Base-by-base conservation (phyloP, 2,329 filamentous ascomycete genomes). In the Pseudocercospora vitis region DNA sequence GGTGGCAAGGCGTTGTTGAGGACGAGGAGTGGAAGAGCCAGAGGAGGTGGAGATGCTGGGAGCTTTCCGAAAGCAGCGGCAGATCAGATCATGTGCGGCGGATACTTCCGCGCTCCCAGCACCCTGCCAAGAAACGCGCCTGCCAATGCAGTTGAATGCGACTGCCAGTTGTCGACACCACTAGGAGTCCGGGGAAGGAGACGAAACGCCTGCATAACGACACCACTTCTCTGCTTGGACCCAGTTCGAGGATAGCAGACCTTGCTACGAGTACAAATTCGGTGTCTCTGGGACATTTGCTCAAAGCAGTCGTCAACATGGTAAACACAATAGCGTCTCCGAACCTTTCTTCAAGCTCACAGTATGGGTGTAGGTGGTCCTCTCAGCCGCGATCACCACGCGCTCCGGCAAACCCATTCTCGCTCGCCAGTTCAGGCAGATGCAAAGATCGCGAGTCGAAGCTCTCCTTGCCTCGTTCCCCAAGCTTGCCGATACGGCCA, bases 331-430 rank as follows among this genome's bases (percentile, higher is more conserved):
- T 18, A n/a, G n/a, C n/a, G 18, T 11, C 18, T 12, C 4, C n/a
- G 23, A n/a, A n/a, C n/a, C n/a, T n/a, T 40, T 40, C 37, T 23
- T 23, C 8, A 23, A 9, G 37, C 37, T 40, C 39, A 39, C 49
- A 42, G 11, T 35, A 35, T 24, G 9, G 6, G 7, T 33, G 46
- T 65, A 96, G 94, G 94, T 99, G 74, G 90, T 99, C 74, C 89
- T 99, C 73, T 94, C 92, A 75, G 94, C 94, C 69, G 97, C 94
- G 69, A 96, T 99, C 80, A 97, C 92, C 78, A 99, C 95, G 73
- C 86, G 94, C 66, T 94, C 94, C 73, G 94, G 94, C 73, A 99
- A 99, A 81, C 89, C 92, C 75, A 91, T 99, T 70, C 87, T 99
- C 74, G 97, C 94, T 62, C 87, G 95, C 69, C 91, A 96, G 77